Evolutionary conservation across 139 green algal species (phyloP).

Genomic region (Diplosphaera chodatii): DNA sequence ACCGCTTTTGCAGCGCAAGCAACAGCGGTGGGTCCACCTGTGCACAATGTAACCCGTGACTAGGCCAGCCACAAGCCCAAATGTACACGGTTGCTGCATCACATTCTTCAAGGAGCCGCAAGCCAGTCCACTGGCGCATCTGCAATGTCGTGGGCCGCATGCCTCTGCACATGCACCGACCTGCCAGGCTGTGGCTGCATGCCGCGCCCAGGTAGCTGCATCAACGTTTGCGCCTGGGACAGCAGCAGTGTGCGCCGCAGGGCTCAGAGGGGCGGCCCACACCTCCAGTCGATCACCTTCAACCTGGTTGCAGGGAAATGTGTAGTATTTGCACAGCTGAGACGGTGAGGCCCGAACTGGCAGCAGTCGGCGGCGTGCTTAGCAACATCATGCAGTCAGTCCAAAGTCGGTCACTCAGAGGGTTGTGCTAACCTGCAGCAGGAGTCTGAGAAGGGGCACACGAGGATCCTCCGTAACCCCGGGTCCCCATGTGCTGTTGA

Average conservation of each 20-base stretch:
- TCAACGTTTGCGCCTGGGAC: background rate
- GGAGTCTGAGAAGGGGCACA: background rate
- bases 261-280: conserved; percentile 16
- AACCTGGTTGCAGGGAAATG: background rate
- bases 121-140: too few relatives aligned
- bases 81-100: too few relatives aligned
- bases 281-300: conserved; percentile 58
- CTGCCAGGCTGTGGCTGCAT: conserved; percentile 43
- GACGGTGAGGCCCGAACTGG: too few relatives aligned
- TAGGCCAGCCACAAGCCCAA: too few relatives aligned
- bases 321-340: too few relatives aligned
- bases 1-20: conserved; percentile 35
- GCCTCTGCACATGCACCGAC: background rate
- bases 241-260: too few relatives aligned
- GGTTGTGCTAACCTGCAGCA: background rate
- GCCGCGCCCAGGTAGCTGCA: conserved; percentile 22
- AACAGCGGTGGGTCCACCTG: conserved; percentile 52
- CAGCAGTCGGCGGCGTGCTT: too few relatives aligned
- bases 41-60: too few relatives aligned
- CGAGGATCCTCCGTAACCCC: background rate
- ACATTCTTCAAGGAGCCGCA: too few relatives aligned
- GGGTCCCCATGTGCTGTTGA: background rate
- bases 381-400: too few relatives aligned
- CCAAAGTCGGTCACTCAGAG: too few relatives aligned
- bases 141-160: too few relatives aligned